Base-by-base conservation (phyloP, 495 filamentous ascomycete species). In the Lasiosphaeria hispida region DNA sequence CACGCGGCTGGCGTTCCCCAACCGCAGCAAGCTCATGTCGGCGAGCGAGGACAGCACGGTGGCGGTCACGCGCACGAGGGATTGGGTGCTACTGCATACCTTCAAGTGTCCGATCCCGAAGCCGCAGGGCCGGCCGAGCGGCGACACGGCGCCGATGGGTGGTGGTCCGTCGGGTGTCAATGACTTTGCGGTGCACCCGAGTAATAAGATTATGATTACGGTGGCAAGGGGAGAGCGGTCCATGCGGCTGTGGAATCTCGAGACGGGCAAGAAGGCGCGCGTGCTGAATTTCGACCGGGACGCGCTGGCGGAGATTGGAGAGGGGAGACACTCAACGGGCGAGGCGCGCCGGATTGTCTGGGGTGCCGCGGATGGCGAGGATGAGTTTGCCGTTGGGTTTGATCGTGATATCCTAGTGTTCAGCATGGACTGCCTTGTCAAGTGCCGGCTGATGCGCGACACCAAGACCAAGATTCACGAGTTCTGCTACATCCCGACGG, bases 201-300 rank as follows among this genome's bases (percentile, higher is more conserved):
- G 87, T 72, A 89, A 92, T 82, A 97, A 97, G 76, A 81, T 99
- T 52, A 94, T 96, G 85, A 80, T 99, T 45, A 92, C 84, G 64
- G 92, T 97, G 4, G 85, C 88, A 30, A 88, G 85, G 58, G 92
- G 92, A 40, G 95, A 97, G 77, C 82, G 84, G 52, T 91, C 85
- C 63, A 92, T 99, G 88, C 77, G 94, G 60, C 75, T 97, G 59
- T 99, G 94, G 94, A 97, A 99, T 65, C 67, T 99, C 48, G 90
- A 96, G 64, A 97, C 94, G 30, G 95, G 92, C 3, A 95, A 91
- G 78, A 97, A 96, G 71, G 91, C 91, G 14, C 89, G 91, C 14
- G 92, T 96, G 44, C 71, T 97, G 63, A 93, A 88, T 65, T 97
- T 97, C 63, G 81, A 77, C 60, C 77, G 79, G 56, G 82, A 85